Conservation (phyloP, 2,329 filamentous ascomycete species). For the Raffaelea ambrosiae region DNA sequence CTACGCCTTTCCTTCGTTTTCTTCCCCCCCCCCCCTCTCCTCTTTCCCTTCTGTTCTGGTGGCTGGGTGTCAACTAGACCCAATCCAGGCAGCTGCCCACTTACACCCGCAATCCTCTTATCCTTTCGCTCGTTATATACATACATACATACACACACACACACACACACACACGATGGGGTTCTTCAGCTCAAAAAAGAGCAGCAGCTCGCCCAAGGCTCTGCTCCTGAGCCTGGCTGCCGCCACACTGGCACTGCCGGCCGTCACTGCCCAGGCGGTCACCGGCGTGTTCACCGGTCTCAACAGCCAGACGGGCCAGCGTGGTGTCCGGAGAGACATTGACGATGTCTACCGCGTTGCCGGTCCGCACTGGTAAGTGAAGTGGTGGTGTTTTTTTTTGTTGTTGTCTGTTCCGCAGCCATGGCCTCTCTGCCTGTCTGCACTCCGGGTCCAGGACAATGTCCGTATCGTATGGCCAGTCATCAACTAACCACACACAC, state of each 20-base stretch:
- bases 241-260: not conserved
- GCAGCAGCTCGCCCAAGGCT: no score
- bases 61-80: no score
- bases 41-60: no score
- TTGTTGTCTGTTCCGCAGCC: slow-evolving; percentile 4
- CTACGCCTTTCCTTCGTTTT: not conserved
- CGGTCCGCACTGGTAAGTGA: slow-evolving; percentile 35
- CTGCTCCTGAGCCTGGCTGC: not conserved
- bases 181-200: no score
- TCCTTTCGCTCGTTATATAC: no score
- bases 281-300: slow-evolving; percentile 29
- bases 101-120: no score
- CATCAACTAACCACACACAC: not conserved
- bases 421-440: not conserved
- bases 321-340: slow-evolving; percentile 38
- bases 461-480: not conserved
- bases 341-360: slow-evolving; percentile 32
- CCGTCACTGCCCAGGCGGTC: slow-evolving; percentile 15
- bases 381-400: no score
- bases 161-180: no score
- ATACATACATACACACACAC: no score
- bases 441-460: no score
- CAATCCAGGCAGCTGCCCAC: no score
- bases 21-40: not conserved
- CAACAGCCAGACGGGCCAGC: slow-evolving; percentile 25